Evolutionary conservation across 345 rosid genomes (phyloP).

Genomic region (Litchi chinensis): DNA sequence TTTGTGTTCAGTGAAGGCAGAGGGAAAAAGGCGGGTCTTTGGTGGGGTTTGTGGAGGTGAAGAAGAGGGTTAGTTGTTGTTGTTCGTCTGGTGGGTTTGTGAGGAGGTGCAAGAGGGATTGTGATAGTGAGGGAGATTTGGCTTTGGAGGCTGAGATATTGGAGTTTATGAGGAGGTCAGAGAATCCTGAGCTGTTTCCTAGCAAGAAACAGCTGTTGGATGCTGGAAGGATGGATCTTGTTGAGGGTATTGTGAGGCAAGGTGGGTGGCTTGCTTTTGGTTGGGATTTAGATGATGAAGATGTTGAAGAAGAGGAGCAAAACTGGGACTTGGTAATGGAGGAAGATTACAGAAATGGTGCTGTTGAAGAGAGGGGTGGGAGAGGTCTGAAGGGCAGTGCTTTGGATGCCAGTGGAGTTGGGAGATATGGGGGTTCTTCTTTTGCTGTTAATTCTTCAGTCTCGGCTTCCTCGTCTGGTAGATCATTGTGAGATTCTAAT

Average conservation of each 20-base stretch:
- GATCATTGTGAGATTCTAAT: constrained; percentile 58
- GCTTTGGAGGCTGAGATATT: constrained; percentile 75
- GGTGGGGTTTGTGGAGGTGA: constrained; percentile 35
- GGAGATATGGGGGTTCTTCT: constrained; percentile 30
- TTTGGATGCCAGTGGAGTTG: constrained; percentile 22
- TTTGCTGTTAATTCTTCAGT: constrained; percentile 26
- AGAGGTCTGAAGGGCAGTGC: constrained; percentile 11
- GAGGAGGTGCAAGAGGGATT: constrained; percentile 44
- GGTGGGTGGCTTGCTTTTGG: constrained; percentile 95
- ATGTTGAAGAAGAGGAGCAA: constrained; percentile 27
- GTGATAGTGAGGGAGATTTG: constrained; percentile 49
- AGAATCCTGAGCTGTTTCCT: constrained; percentile 66
- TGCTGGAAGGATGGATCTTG: constrained; percentile 80
- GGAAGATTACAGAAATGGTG: constrained; percentile 26
- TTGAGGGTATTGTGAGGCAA: constrained; percentile 52
- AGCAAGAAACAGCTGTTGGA: constrained; percentile 61
- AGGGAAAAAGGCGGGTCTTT: constrained; percentile 11
- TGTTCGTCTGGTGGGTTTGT: constrained; percentile 43
- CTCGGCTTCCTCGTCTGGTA: constrained; percentile 52
- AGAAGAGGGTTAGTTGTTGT: constrained; percentile 31
- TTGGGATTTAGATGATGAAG: constrained; percentile 67
- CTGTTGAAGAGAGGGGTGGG: constrained; percentile 18
- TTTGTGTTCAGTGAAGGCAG: constrained; percentile 26
- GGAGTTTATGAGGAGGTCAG: constrained; percentile 79
- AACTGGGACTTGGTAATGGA: constrained; percentile 19